Base-by-base conservation (phyloP, 202 grass and related monocot species). In the Bolboschoenoplectus hybrid region DNA sequence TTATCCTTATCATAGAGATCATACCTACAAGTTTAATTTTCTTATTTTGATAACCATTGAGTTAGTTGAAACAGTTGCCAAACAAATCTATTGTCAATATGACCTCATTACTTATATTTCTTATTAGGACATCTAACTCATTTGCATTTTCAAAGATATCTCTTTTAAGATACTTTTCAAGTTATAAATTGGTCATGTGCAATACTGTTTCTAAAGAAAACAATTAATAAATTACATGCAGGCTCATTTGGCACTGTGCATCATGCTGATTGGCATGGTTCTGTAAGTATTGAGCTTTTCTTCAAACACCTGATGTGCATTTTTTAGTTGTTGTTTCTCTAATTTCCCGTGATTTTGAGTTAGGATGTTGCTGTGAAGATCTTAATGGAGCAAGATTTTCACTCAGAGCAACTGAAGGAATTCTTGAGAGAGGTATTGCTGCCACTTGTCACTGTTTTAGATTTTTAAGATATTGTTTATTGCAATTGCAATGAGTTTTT, bases 341-440 rank as follows among this genome's bases (percentile, higher is more conserved):
- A 74, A 86, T 82, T 83, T 35, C 36, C 55, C 4, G 79, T 72
- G 32, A 26, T 80, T 81, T 74, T 51, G 66, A 78, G 81, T 47
- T 82, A 97, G 94, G 92, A 94, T 90, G 94, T 97, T 86, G 92
- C 94, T 63, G 94, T 97, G 53, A 97, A 97, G 82, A 94, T 97
- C 63, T 78, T 97, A 81, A 97, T 93, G 91, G 94, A 97, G 63
- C 94, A 94, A 84, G 92, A 94, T 89, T 87, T 93, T 84, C 92
- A 91, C 68, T 83, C 87, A 74, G 89, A 92, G 82, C 87, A 80
- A 44, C 85, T 94, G 56, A 91, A 88, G 66, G 94, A 97, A 67
- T 97, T 97, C 87, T 47, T 97, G 60, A 90, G 92, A 88, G 94
- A 97, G 91, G 94, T 97, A 85, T 72, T 47, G 36, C n/a, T 49